phyloP scores from a whole-genome alignment of 805 yeast genomes.

The Starmerella kuoi region DNA sequence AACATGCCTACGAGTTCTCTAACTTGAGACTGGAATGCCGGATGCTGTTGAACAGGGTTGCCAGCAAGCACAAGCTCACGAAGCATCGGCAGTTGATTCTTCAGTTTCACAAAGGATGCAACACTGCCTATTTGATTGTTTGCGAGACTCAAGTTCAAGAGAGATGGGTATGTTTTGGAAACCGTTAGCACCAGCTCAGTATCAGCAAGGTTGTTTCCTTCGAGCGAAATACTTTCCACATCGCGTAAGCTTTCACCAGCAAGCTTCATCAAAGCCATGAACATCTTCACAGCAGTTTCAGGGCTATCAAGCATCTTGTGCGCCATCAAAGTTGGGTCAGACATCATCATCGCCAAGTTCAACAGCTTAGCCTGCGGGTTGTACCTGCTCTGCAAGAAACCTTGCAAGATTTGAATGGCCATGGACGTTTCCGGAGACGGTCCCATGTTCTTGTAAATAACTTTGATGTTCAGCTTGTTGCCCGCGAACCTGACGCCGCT shows the following conservation, averaged over 20 bases:
- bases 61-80: slow-evolving; percentile 68
- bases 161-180: slow-evolving; percentile 59
- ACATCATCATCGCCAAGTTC: slow-evolving; percentile 51
- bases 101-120: slow-evolving; percentile 59
- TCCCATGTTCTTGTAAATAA: slow-evolving; percentile 19
- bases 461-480: slow-evolving; percentile 43
- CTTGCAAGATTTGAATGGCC: slow-evolving; percentile 52
- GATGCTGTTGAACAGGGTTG: slow-evolving; percentile 52
- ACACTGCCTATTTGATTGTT: slow-evolving; percentile 55
- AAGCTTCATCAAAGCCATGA: slow-evolving; percentile 77
- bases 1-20: slow-evolving; percentile 54
- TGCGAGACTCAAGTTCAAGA: slow-evolving; percentile 68
- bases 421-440: slow-evolving; percentile 11
- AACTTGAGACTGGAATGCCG: slow-evolving; percentile 34
- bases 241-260: slow-evolving; percentile 43
- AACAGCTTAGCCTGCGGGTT: slow-evolving; percentile 52
- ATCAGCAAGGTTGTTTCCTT: slow-evolving; percentile 47
- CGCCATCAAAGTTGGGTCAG: slow-evolving; percentile 47
- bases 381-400: slow-evolving; percentile 55
- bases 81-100: slow-evolving; percentile 56
- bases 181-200: slow-evolving; percentile 47
- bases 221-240: slow-evolving; percentile 51
- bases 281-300: slow-evolving; percentile 63
- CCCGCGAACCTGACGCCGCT: slow-evolving; percentile 79
- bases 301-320: slow-evolving; percentile 55